Percentiles rank a stretch among this genome's conserved stretches.
Conservation (phyloP, 345 rosid genomes). For the Ailanthus altissimus region DNA sequence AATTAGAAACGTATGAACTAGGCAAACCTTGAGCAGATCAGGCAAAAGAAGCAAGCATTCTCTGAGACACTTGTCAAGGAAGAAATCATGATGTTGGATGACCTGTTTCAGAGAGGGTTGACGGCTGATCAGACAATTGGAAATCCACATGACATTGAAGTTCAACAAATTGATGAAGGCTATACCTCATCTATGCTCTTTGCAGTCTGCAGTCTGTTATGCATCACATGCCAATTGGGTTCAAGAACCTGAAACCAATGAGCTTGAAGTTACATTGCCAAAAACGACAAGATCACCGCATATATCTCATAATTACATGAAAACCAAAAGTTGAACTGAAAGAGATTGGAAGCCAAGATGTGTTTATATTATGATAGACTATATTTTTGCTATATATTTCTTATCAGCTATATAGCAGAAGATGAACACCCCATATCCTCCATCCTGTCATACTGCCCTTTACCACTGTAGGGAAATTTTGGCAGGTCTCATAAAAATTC, state of each 20-base stretch:
- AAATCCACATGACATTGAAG: not conserved
- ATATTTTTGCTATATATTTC: not conserved
- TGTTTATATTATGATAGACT: not conserved
- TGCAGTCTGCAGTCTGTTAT: conserved; percentile 66
- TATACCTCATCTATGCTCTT: conserved; percentile 90
- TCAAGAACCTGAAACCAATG: conserved; percentile 76
- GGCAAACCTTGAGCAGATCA: conserved; percentile 77
- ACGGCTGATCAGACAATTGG: not conserved
- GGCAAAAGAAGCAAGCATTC: conserved; percentile 98
- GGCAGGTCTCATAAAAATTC: too few relatives aligned
- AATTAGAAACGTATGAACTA: conserved; percentile 12
- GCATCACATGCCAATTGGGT: conserved; percentile 97
- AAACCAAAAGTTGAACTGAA: not conserved
- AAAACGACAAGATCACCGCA: conserved; percentile 7
- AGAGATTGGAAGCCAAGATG: not conserved
- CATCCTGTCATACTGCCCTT: not conserved
- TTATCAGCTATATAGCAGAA: not conserved
- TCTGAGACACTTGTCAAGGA: conserved; percentile 89
- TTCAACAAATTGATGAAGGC: not conserved
- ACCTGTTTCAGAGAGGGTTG: conserved; percentile 53
- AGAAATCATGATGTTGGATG: conserved; percentile 82
- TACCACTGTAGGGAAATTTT: too few relatives aligned
- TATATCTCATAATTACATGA: not conserved
- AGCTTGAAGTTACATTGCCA: not conserved
- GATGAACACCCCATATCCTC: not conserved